Conservation (phyloP, 148 eudicot species). For the Persicaria tinctoria region DNA sequence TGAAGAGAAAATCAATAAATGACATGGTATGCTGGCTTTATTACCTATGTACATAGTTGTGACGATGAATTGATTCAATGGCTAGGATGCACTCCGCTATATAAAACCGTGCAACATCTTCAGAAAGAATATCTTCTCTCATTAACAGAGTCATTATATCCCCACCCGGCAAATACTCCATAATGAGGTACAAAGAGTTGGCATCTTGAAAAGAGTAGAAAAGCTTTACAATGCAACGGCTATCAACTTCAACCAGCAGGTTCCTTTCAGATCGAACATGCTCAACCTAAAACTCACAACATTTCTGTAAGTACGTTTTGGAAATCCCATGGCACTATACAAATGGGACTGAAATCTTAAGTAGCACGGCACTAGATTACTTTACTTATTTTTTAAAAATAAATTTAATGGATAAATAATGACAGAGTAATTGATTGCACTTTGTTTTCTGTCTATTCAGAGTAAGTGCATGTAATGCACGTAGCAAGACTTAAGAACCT, state of each 20-base stretch:
- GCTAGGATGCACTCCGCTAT: slow-evolving; percentile 70
- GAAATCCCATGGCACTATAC: not conserved
- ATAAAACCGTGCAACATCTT: slow-evolving; percentile 70
- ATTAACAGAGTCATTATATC: slow-evolving; percentile 71
- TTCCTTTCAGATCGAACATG: slow-evolving; percentile 79
- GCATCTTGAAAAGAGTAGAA: slow-evolving; percentile 70
- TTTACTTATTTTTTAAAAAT: too few relatives aligned
- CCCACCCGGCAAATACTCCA: slow-evolving; percentile 83
- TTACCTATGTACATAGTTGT: slow-evolving; percentile 66
- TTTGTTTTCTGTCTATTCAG: not conserved
- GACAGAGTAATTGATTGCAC: not conserved
- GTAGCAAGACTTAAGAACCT: not conserved
- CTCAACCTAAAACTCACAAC: slow-evolving; percentile 43
- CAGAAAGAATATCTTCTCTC: slow-evolving; percentile 65
- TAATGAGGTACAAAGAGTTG: slow-evolving; percentile 58
- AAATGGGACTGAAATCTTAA: not conserved
- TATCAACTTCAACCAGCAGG: slow-evolving; percentile 68
- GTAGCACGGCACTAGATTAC: not conserved
- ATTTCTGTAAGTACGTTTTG: not conserved
- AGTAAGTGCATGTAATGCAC: not conserved
- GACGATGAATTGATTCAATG: slow-evolving; percentile 62
- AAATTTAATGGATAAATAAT: not conserved
- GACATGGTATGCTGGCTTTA: not conserved
- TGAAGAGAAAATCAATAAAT: not conserved
- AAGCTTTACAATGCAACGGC: slow-evolving; percentile 67